Base-by-base conservation (phyloP, 208 protist species). In the Wallacemonas sp. region DNA sequence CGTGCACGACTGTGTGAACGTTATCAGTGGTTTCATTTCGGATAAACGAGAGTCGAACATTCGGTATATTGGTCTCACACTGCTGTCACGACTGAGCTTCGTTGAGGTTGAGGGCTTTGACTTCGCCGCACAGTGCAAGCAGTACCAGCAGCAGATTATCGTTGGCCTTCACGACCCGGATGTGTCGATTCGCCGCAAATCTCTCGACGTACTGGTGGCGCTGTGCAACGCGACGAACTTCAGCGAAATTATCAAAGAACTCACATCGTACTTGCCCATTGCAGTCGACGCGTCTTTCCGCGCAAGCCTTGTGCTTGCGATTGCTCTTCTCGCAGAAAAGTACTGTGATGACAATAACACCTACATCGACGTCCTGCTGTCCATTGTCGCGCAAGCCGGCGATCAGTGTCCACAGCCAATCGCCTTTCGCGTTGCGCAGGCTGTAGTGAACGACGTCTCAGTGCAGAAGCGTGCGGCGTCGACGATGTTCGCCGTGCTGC, bases 341-440 rank as follows among this genome's bases (percentile, higher is more conserved):
- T 99, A 97, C 78, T 92, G 92, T 42, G 65, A 76, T n/a, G 92
- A 98, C 61, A 73, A 85, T 68, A 88, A 76, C 27, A 52, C 41
- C 13, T 99, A 99, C 73, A 89, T 99, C 0, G 98, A 99, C 70
- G 92, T 95, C 15, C 89, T 99, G 61, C 74, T 99, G 10, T 84
- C 92, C 15, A 81, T 99, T 13, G 96, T 99, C 52, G 81, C 75
- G 6, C 58, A 94, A 29, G 98, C 98, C n/a, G 98, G 98, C 27
- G 97, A 99, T 65, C 82, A 95, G 54, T 98, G 98, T 29, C 82
- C 87, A 12, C 92, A 98, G 29, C 92, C 97, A 36, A 88, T 99
- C 45, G 88, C 91, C 70, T 85, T 91, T 66, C 78, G 89, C 42
- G 75, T 94, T 15, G 88, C 98, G 6, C 97, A 99, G 64, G 93